phyloP scores from a whole-genome alignment of 2,329 filamentous ascomycete species.

The Mycogone perniciosa region DNA sequence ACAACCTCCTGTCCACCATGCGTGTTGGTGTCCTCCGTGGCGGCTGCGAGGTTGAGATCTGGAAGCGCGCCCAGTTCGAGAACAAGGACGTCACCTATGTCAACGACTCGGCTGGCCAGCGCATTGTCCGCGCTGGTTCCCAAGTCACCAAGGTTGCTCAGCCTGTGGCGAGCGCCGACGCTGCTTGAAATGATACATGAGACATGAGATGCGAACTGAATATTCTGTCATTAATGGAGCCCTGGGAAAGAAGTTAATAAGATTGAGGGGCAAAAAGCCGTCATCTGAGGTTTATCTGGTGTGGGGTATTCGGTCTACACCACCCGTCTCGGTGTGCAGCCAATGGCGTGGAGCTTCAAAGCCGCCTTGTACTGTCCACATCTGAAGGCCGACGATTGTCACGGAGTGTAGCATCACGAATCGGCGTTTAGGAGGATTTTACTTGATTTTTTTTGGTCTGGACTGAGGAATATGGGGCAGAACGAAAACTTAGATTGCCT shows the following conservation, averaged over 20 bases:
- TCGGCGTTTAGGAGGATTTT: slow-evolving; percentile 5
- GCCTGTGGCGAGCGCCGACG: slow-evolving; percentile 76
- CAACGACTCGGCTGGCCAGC: slow-evolving; percentile 73
- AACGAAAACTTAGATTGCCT: neutral
- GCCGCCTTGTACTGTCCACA: too few species aligned
- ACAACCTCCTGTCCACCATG: slow-evolving; percentile 86
- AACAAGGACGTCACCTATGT: slow-evolving; percentile 76
- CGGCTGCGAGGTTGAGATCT: slow-evolving; percentile 85
- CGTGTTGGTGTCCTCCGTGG: slow-evolving; percentile 79
- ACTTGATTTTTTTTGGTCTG: neutral
- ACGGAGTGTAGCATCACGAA: slow-evolving; percentile 2
- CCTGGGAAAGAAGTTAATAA: too few species aligned
- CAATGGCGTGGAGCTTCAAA: too few species aligned
- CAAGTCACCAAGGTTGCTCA: slow-evolving; percentile 80
- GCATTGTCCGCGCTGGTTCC: slow-evolving; percentile 77
- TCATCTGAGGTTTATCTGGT: too few species aligned
- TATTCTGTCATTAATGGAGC: neutral
- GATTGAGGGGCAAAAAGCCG: too few species aligned
- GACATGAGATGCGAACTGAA: neutral
- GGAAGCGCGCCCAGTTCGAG: slow-evolving; percentile 79
- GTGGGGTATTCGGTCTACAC: neutral
- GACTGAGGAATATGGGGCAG: neutral
- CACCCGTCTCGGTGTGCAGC: too few species aligned
- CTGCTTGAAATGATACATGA: slow-evolving; percentile 49
- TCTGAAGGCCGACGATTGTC: neutral